These are phyloP conservation scores for Parachaetomium inaequale DNA, from an alignment of 495 filamentous ascomycete species.

Conservation along the genomic window DNA sequence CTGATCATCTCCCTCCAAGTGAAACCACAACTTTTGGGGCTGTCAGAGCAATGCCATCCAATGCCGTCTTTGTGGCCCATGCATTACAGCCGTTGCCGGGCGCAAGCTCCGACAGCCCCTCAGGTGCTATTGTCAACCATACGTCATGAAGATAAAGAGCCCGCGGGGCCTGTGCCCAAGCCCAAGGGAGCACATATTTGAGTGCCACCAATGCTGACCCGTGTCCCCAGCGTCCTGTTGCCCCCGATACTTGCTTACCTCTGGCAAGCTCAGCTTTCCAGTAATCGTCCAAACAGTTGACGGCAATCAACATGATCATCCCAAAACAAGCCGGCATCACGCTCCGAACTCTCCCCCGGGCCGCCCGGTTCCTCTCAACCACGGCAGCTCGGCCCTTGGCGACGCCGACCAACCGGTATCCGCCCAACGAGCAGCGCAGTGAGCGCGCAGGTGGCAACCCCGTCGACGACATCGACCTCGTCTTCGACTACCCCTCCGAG, in stretches of 20 bases:
- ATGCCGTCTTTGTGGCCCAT: neutral
- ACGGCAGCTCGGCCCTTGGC: slow-evolving; percentile 5
- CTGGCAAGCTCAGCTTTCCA: neutral
- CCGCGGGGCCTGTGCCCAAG: neutral
- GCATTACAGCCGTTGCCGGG: slow-evolving; percentile 3
- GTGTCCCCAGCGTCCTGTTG: neutral
- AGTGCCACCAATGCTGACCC: neutral
- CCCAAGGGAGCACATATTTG: neutral
- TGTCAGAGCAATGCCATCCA: neutral
- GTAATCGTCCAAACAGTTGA: neutral
- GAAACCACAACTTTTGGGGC: neutral
- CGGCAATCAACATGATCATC: neutral
- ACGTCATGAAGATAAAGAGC: slow-evolving; percentile 5
- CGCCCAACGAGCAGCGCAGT: neutral
- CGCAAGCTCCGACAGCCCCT: neutral
- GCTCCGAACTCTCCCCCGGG: neutral
- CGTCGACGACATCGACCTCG: slow-evolving; percentile 28
- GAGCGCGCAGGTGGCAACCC: no score
- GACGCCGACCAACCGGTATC: neutral
- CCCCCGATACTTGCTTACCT: neutral
- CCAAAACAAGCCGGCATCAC: neutral
- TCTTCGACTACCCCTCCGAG: slow-evolving; percentile 30
- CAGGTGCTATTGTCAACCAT: slow-evolving; percentile 1
- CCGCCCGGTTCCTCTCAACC: slow-evolving; percentile 12
- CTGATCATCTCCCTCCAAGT: neutral